phyloP scores from a whole-genome alignment of 73 alveolate genomes.

The Effrenium voratum region DNA sequence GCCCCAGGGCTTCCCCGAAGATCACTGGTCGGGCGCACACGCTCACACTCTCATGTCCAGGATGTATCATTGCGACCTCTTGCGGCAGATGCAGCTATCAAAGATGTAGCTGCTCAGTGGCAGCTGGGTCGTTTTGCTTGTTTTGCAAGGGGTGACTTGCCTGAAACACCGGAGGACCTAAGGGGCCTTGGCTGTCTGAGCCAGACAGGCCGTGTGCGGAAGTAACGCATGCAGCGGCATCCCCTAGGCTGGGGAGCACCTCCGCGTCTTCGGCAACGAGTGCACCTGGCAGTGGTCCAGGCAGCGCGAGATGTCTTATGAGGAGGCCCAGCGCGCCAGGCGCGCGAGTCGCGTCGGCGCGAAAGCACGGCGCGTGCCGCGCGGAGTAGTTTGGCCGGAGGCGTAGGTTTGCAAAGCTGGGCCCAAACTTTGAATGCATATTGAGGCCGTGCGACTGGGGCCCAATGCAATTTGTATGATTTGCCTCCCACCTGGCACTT shows the following conservation, averaged over 20 bases:
- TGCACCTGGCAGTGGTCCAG: slow-evolving; percentile 88
- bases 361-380: no score
- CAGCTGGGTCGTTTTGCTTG: not conserved
- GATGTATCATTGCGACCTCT: slow-evolving; percentile 22
- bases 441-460: no score
- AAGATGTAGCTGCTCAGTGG: slow-evolving; percentile 18
- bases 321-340: slow-evolving; percentile 56
- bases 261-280: slow-evolving; percentile 84
- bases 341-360: no score
- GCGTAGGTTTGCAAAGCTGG: no score
- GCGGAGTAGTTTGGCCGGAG: no score
- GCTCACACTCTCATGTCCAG: no score
- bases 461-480: no score
- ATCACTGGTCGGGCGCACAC: no score
- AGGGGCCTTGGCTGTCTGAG: not conserved
- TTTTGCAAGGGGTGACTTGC: not conserved
- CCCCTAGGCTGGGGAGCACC: slow-evolving; percentile 79
- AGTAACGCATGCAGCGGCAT: not conserved
- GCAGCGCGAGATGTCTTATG: slow-evolving; percentile 7
- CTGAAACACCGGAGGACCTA: not conserved
- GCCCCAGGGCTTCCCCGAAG: no score
- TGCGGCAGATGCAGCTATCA: slow-evolving; percentile 23
- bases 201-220: not conserved
- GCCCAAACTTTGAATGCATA: no score
- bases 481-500: no score